Evolutionary conservation across 1,284 basidiomycete species (phyloP), one percentile per base, ranked within the genome.

Genomic region (Cutaneotrichosporon mucoides): DNA sequence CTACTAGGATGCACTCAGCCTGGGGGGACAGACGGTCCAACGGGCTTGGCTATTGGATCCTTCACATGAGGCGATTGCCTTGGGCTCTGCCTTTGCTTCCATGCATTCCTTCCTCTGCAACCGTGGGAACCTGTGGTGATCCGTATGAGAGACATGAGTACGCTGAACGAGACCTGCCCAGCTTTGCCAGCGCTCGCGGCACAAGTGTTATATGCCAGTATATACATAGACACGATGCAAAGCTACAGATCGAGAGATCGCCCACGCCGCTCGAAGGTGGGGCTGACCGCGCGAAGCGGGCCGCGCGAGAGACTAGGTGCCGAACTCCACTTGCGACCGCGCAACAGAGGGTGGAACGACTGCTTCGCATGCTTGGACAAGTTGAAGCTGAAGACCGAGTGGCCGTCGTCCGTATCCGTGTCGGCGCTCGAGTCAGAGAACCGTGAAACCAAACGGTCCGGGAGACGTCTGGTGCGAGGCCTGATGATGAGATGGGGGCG

Each of bases 351-450:
- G 34, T 35, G 34, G 34, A 36, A 12, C 12, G 38, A 12, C 34
- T 36, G 46, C 12, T 48, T 48, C 6, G 34, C 46, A 24, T 24
- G 24, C 46, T 48, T 48, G 46, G 24, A 13, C 46, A 48, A 13
- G 24, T 24, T 24, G 24, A 24, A 24, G 46, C 46, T 48, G 46
- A 48, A 41, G 33, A 42, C 37, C 38, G 53, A 46, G 11, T 48
- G 38, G 24, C 24, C 24, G 24, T 24, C 24, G 54, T 55, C 54
- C 5, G 33, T 42, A 33, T 50, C 55, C 9, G 38, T 40, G 43
- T 54, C 53, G 16, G 13, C 33, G 43, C 53, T 54, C 53, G 42
- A 51, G 34, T 53, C 51, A 15, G 57, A 58, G 41, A 58, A 58
- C 45, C 49, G 57, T 15, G 51, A 53, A 12, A 43, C 52, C n/a